Base-by-base conservation (phyloP, 768 basidiomycete genomes). In the Xerocomus potaroensis region DNA sequence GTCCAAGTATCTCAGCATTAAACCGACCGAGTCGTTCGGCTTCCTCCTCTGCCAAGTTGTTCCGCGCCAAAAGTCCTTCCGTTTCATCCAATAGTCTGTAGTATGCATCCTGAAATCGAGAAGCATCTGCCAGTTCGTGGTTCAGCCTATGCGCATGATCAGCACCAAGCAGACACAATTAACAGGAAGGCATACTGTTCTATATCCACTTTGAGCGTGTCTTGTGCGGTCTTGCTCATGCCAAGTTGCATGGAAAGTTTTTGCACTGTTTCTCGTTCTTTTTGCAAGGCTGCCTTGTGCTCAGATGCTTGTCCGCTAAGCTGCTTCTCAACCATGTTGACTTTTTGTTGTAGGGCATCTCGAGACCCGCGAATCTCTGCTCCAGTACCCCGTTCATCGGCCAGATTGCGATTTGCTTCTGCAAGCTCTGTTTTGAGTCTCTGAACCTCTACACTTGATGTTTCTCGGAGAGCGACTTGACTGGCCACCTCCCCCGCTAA, bases 1-100 rank as follows among this genome's bases (percentile, higher is more conserved):
- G 91, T 0, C 89, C 81, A 15, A 92, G 69, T 48, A 95, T 86
- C 61, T 92, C 82, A 1, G 89, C 87, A 53, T 94, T 94, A 69
- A 91, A 85, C 57, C 74, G 76, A 54, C 86, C 82, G 34, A 95
- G 74, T n/a, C 74, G 70, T 31, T 77, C 72, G 0, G 86, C 81
- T 62, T 95, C 93, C 33, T 82, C 82, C 58, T 92, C 84, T 7
- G 89, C 88, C 29, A 92, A 72, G 26, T 81, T 76, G 54, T 91
- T 89, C 10, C 84, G 76, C 11, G 78, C 76, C 15, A 84, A 66
- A 9, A 94, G 74, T 6, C 76, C 70, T 15, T 74, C 75, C 22
- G 91, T 76, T 58, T 87, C 77, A 15, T 84, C 77, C 15, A 76
- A 64, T 10, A 92, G 70, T 21, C 72, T 71, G 47, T 75, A 71